These are phyloP conservation scores for Balakata baccata DNA, from an alignment of 345 rosid genomes.

Conservation along the genomic window DNA sequence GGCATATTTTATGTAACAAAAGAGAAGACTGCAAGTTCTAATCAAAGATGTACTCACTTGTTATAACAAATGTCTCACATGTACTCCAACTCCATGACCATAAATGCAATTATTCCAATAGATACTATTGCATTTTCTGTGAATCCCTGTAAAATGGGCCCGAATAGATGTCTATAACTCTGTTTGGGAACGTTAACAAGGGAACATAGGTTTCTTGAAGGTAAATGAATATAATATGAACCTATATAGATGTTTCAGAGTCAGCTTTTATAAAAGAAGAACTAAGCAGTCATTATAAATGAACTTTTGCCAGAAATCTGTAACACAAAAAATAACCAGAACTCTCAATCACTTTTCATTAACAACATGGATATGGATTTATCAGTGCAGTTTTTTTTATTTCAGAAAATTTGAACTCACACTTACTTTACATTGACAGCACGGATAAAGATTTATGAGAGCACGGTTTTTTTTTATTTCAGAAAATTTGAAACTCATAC, in stretches of 20 bases:
- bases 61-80: conserved; percentile 22
- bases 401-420: background rate
- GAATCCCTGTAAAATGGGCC: conserved; percentile 3
- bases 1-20: conserved; percentile 36
- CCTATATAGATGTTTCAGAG: conserved; percentile 8
- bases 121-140: conserved; percentile 15
- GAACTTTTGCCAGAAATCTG: too few species aligned
- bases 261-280: conserved; percentile 1
- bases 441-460: too few species aligned
- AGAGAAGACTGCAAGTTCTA: conserved; percentile 18
- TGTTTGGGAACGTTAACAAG: conserved; percentile 4
- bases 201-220: too few species aligned
- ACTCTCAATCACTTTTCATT: too few species aligned
- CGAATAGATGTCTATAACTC: conserved; percentile 4
- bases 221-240: background rate
- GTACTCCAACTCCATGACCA: conserved; percentile 25
- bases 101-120: conserved; percentile 26
- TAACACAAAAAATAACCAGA: too few species aligned
- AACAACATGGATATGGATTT: too few species aligned
- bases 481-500: background rate
- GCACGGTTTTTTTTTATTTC: background rate
- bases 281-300: conserved; percentile 6
- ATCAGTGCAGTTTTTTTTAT: background rate
- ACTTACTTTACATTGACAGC: too few species aligned
- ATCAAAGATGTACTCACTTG: conserved; percentile 15